These are phyloP conservation scores for Pseudogymnoascus sp. DNA, from an alignment of 2,329 filamentous ascomycete genomes.

Conservation along the genomic window DNA sequence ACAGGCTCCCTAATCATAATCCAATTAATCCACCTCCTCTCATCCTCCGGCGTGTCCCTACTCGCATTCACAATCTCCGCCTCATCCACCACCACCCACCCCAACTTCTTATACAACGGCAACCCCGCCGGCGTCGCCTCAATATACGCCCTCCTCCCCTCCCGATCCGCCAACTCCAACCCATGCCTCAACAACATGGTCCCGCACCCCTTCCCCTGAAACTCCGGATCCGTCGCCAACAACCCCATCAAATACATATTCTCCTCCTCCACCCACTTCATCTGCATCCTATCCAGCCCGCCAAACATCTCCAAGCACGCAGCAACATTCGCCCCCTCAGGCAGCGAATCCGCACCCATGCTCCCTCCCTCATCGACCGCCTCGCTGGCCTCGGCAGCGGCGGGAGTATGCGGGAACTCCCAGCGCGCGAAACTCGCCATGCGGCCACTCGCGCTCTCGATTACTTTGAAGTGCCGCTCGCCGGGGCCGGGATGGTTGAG, in stretches of 20 bases:
- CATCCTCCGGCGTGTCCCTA: slow-evolving; percentile 24
- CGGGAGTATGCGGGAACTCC: slow-evolving; percentile 28
- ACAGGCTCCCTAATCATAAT: slow-evolving; percentile 26
- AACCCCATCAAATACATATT: slow-evolving; percentile 33
- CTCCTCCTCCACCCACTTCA: slow-evolving; percentile 26
- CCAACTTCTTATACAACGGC: slow-evolving; percentile 33
- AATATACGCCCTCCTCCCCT: slow-evolving; percentile 30
- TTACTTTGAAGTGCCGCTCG: slow-evolving; percentile 30
- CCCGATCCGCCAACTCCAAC: slow-evolving; percentile 31
- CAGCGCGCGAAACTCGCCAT: slow-evolving; percentile 31
- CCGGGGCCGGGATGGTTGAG: slow-evolving; percentile 22
- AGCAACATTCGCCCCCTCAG: slow-evolving; percentile 27
- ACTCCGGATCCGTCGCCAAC: slow-evolving; percentile 30
- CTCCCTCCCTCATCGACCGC: slow-evolving; percentile 9
- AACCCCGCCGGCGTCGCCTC: slow-evolving; percentile 33
- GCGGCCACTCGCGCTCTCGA: slow-evolving; percentile 23
- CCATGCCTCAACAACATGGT: slow-evolving; percentile 30
- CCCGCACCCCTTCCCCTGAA: slow-evolving; percentile 31
- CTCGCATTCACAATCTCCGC: slow-evolving; percentile 16
- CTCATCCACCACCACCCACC: slow-evolving; percentile 31
- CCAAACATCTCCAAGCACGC: slow-evolving; percentile 27
- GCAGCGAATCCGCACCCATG: slow-evolving; percentile 19
- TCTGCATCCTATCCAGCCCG: slow-evolving; percentile 20
- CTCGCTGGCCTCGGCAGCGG: slow-evolving; percentile 7
- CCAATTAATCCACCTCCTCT: slow-evolving; percentile 16